Base-by-base conservation (phyloP, 805 yeast species). In the Lipomyces starkeyi region DNA sequence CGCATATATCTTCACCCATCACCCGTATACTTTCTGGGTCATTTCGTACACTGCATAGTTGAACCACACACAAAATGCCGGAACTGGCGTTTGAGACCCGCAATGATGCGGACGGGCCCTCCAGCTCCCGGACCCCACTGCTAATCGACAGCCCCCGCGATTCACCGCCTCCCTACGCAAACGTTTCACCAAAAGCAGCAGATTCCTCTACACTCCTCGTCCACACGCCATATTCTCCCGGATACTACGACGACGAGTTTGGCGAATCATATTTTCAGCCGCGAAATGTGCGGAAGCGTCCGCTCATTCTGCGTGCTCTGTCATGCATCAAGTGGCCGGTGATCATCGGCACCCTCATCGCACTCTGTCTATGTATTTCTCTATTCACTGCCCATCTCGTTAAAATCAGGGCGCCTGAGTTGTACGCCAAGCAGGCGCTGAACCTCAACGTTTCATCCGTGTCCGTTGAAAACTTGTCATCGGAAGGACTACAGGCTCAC, bases 361-460 rank as follows among this genome's bases (percentile, higher is more conserved):
- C 69, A 8, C 14, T 55, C 49, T 58, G 62, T 20, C 56, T 62
- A 22, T 22, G 57, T 14, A 13, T 40, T 54, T 27, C 69, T n/a
- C 57, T 64, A 6, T 4, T 56, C n/a, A 29, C 63, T 9, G 20
- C 27, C 13, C 67, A 69, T 54, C 55, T 55, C 57, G 67, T 63
- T 13, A 25, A 34, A 32, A 47, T 56, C 9, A 35, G 57, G 3
- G 67, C 71, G 22, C 71, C 71, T 9, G 65, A 34, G 7, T 17
- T 60, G 20, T 69, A 69, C 58, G 71, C 70, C 9, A 59, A 61
- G 58, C 71, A 69, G 63, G 58, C 71, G 25, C 47, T 69, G 34
- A 63, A 62, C 37, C 61, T 69, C 53, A 65, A 67, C 52, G 40
- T 69, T 35, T 37, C 69, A 4, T 67, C 71, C 5, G 58, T 69